Conservation (phyloP, 768 basidiomycete species). For the Hemileccinum impolitum region DNA sequence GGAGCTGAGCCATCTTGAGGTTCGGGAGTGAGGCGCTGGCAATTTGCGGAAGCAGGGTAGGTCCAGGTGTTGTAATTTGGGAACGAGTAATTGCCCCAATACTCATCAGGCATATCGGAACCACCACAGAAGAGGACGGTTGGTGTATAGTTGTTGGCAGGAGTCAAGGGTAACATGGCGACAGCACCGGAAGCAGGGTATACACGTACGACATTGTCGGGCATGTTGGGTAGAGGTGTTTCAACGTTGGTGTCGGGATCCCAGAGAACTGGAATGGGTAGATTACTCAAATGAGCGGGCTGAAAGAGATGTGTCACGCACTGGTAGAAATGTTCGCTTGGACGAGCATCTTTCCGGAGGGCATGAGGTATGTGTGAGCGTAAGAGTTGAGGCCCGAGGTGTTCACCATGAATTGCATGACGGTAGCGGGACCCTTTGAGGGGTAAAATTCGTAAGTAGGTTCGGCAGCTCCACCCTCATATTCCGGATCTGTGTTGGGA, state of each 20-base stretch:
- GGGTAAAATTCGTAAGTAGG: slow-evolving; percentile 86
- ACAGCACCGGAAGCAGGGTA: slow-evolving; percentile 91
- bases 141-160: slow-evolving; percentile 81
- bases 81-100: slow-evolving; percentile 76
- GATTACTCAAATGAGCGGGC: neutral
- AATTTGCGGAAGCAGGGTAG: slow-evolving; percentile 66
- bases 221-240: slow-evolving; percentile 68
- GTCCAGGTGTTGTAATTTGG: slow-evolving; percentile 74
- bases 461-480: slow-evolving; percentile 69
- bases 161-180: slow-evolving; percentile 89
- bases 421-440: slow-evolving; percentile 45
- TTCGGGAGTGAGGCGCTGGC: slow-evolving; percentile 86
- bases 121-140: slow-evolving; percentile 93
- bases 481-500: slow-evolving; percentile 61
- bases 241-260: slow-evolving; percentile 56
- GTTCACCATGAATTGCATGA: slow-evolving; percentile 63
- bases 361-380: slow-evolving; percentile 69
- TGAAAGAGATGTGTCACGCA: slow-evolving; percentile 5
- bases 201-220: slow-evolving; percentile 66
- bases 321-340: slow-evolving; percentile 63
- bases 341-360: slow-evolving; percentile 74
- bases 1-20: slow-evolving; percentile 63
- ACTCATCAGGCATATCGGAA: slow-evolving; percentile 65
- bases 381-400: slow-evolving; percentile 81
- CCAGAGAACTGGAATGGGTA: slow-evolving; percentile 39